Conservation (phyloP, 2,329 filamentous ascomycete species). For the Sporothrix euskadiensis region DNA sequence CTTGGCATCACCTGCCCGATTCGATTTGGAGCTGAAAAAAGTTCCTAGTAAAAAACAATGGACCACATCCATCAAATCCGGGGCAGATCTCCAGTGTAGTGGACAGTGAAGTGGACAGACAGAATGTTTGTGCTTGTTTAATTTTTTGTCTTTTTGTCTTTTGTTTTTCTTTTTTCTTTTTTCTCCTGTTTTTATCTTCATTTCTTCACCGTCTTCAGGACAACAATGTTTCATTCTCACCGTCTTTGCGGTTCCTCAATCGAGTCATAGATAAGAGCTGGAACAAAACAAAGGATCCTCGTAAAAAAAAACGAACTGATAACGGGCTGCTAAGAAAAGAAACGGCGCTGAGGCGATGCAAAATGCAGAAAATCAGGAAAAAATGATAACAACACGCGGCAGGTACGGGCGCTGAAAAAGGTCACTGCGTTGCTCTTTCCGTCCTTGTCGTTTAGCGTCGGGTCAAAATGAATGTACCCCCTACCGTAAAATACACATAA, state of each 20-base stretch:
- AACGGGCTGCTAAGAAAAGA: neutral
- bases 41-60: neutral
- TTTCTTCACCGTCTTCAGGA: neutral
- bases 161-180: neutral
- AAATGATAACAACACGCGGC: constrained; percentile 2
- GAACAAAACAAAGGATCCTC: constrained; percentile 9
- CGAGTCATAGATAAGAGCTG: constrained; percentile 16
- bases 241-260: neutral
- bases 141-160: neutral
- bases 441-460: constrained; percentile 24
- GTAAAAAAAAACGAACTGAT: neutral
- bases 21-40: constrained; percentile 16
- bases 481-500: too few species aligned
- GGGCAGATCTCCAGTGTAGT: neutral
- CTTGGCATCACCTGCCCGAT: constrained; percentile 24
- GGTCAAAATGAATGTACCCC: constrained; percentile 15
- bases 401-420: neutral
- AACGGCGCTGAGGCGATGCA: constrained; percentile 10
- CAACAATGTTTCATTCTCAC: neutral
- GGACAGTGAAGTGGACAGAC: neutral
- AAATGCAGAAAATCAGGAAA: too few species aligned
- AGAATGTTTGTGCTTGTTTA: too few species aligned
- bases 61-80: neutral
- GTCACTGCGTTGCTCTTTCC: too few species aligned
- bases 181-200: neutral